These are phyloP conservation scores for Blastobotrys peoriensis DNA, from an alignment of 805 yeast genomes.

Conservation along the genomic window DNA sequence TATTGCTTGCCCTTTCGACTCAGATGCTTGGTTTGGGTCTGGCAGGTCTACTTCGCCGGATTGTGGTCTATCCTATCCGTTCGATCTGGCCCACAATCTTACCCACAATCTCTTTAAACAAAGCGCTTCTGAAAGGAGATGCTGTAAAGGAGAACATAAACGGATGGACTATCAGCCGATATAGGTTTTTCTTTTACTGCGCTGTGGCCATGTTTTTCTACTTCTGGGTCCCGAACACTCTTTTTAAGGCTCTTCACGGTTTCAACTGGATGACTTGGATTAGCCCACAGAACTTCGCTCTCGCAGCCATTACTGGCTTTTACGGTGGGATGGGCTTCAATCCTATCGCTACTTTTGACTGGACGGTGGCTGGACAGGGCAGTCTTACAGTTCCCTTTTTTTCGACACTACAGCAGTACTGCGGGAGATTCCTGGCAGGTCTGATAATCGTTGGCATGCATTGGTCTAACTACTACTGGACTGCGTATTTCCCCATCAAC, in stretches of 20 bases:
- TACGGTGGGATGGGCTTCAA: slow-evolving; percentile 40
- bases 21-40: slow-evolving; percentile 49
- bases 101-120: slow-evolving; percentile 49
- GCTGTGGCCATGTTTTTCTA: slow-evolving; percentile 42
- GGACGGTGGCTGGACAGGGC: slow-evolving; percentile 19
- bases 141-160: slow-evolving; percentile 35
- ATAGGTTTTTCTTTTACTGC: slow-evolving; percentile 41
- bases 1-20: slow-evolving; percentile 41
- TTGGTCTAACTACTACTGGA: slow-evolving; percentile 46
- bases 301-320: slow-evolving; percentile 61
- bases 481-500: slow-evolving; percentile 47
- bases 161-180: slow-evolving; percentile 57
- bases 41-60: slow-evolving; percentile 51
- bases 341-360: slow-evolving; percentile 39
- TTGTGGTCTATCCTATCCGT: slow-evolving; percentile 38
- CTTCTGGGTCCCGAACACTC: slow-evolving; percentile 63
- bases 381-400: slow-evolving; percentile 16
- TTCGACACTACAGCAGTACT: slow-evolving; percentile 28
- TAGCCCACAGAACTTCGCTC: slow-evolving; percentile 44
- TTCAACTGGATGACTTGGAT: slow-evolving; percentile 64
- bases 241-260: slow-evolving; percentile 53
- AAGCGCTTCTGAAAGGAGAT: slow-evolving; percentile 34
- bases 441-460: slow-evolving; percentile 25
- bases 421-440: slow-evolving; percentile 7
- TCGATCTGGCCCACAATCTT: slow-evolving; percentile 49